A percentile compares a stretch with the other conserved stretches of the same genome.
Evolutionary conservation across 345 rosid species (phyloP).

Genomic region (Gossypium arboreum): DNA sequence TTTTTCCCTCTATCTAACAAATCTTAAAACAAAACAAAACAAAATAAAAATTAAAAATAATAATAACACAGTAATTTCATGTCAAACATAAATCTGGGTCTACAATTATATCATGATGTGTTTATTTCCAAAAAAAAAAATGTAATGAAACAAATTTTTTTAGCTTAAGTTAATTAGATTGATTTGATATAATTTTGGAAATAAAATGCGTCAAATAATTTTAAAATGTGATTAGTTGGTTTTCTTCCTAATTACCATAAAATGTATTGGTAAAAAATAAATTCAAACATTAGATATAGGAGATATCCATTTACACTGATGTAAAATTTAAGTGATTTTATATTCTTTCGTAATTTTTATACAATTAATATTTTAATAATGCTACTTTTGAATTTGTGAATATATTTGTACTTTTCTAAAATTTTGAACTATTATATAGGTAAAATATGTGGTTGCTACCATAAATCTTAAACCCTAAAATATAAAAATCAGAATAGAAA

Average conservation of each 20-base stretch:
- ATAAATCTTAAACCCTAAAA: no score
- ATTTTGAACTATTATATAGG: no score
- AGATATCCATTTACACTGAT: rapidly evolving
- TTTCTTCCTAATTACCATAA: background rate
- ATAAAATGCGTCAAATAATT: background rate
- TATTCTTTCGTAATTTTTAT: no score
- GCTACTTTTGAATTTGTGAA: no score
- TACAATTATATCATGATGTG: background rate
- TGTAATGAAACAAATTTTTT: background rate
- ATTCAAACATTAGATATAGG: no score
- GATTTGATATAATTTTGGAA: background rate
- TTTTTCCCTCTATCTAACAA: background rate
- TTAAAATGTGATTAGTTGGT: background rate
- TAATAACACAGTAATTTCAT: background rate
- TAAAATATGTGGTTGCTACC: no score
- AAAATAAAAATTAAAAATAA: background rate
- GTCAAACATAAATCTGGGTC: background rate
- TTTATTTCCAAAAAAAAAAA: background rate
- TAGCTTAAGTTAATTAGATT: background rate
- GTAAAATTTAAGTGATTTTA: no score
- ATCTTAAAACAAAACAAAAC: background rate
- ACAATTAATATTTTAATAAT: no score
- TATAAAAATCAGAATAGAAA: no score
- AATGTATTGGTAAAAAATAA: no score
- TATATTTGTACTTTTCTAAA: no score